Percentiles rank a stretch among this genome's conserved stretches.
These are phyloP conservation scores for Asparagopsis taxiformis DNA, from an alignment of 31 red algal genomes.

Conservation along the genomic window DNA sequence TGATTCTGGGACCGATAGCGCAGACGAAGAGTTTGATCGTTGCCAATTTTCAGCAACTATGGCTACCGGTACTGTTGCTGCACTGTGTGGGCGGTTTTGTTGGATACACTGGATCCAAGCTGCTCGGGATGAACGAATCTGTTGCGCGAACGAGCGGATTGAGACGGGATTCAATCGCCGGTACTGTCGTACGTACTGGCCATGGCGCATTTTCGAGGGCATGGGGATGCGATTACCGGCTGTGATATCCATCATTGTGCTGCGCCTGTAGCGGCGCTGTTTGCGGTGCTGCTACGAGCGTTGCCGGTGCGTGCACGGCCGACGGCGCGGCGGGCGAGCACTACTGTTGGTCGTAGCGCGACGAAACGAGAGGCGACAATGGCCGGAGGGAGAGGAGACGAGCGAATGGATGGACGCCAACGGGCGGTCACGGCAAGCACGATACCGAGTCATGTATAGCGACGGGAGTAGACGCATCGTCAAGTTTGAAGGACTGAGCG, in stretches of 20 bases:
- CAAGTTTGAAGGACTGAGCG: too few relatives aligned
- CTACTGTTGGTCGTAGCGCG: conserved; percentile 9
- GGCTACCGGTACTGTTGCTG: conserved; percentile 50
- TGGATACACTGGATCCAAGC: conserved; percentile 28
- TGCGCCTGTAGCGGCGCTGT: conserved; percentile 78
- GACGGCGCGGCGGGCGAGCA: too few relatives aligned
- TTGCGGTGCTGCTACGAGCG: conserved; percentile 60
- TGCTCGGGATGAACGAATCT: conserved; percentile 13
- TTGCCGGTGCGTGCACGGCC: too few relatives aligned
- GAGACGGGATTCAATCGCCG: conserved; percentile 82
- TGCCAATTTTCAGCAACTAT: conserved; percentile 5
- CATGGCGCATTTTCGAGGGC: conserved; percentile 52
- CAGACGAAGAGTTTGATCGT: conserved; percentile 18
- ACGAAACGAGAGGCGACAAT: background rate
- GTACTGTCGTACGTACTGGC: conserved; percentile 71
- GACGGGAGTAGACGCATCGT: too few relatives aligned
- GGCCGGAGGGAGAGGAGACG: background rate
- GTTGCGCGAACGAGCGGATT: conserved; percentile 61
- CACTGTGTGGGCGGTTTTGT: conserved; percentile 51
- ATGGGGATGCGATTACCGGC: conserved; percentile 51
- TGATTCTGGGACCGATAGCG: conserved; percentile 60
- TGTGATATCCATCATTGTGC: conserved; percentile 71
- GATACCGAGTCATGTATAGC: too few relatives aligned
- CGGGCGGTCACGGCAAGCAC: too few relatives aligned
- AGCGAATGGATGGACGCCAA: background rate